Evolutionary conservation across 441 rosid species (phyloP), one percentile per base, ranked within the genome.

Genomic region (Breynia disticha): DNA sequence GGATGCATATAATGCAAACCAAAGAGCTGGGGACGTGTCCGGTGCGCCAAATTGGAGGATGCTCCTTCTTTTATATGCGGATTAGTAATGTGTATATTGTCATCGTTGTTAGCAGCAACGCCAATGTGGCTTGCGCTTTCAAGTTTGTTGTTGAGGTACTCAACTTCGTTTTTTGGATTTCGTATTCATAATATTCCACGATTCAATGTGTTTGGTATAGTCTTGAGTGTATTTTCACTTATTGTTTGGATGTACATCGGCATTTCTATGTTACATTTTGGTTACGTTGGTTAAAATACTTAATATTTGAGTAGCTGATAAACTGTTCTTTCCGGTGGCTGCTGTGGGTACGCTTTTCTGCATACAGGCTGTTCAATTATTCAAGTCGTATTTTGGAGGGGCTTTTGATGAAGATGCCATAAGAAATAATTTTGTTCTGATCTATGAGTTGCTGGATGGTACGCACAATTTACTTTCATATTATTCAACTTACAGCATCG

Each of bases 351-450:
- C 14, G 57, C 28, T 45, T 9, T 51, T 44, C 54, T 48, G 13
- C 1, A 10, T 72, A 69, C 82, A 91, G 95, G 98, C 97, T 52
- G 95, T 91, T 72, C 76, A 89, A 19, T 73, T 91, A 69, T 91
- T 91, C 74, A 93, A 86, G 69, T 89, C 99, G 19, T 93, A 89
- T 72, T 93, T 93, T 56, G 99, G 99, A 50, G 97, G 99, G 63
- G 82, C 97, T 66, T 93, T 93, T 72, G 99, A 93, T 59, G 99
- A 93, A 79, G 97, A 93, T 61, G 95, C 99, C 35, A 89, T 93
- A 55, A 79, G 91, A 48, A 89, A 93, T 68, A 93, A 86, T 73
- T 93, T 93, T 67, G 99, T 93, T 65, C 74, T 93, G 59, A 89
- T 93, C 62, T 93, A 93, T 67, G 99, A 93, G 74, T 74, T 93